Evolutionary conservation across 2,329 filamentous ascomycete species (phyloP), one percentile per base, ranked within the genome.

Genomic region (Pseudopyricularia cyperi): DNA sequence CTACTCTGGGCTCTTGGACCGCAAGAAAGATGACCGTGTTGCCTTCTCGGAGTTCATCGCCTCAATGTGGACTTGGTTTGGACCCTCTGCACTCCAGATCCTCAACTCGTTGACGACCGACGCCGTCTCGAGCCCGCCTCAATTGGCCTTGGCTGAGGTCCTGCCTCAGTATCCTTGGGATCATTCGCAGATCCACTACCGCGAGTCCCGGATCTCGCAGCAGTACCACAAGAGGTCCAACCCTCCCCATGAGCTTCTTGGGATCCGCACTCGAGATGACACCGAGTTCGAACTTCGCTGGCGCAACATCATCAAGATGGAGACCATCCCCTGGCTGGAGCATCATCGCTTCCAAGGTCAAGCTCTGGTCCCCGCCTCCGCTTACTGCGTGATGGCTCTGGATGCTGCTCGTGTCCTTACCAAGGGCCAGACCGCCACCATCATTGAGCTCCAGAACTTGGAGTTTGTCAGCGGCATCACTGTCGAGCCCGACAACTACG

Each of bases 131-230:
- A 15, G 24, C 4, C 17, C 28, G 1, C 26, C 22, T 9, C 34
- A 33, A 26, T 15, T 52, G 0, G 47, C 53, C 8, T 57, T 56
- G 4, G 48, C 65, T 5, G 19, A 46, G 2, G 54, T 64, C 34
- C 52, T 71, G 0, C 74, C 74, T 1, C 53, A 58, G 0, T 78
- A 77, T 52, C 65, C 68, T 0, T 77, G 74, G 71, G 70, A 76
- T 44, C 72, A 76, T 56, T 65, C 66, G 2, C 64, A 66, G 26
- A 53, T 57, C 1, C 65, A 71, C 55, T 74, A 69, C 62, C 63
- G 68, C 22, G 69, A 75, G 53, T 69, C 70, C 15, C 65, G 71
- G 4, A 57, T 73, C 5, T 61, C 63, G 1, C 55, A 62, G 63
- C 66, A 55, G 52, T 22, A 52, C 52, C 33, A 35, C 48, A 39